Conservation (phyloP, 2,329 filamentous ascomycete genomes). For the Sporothrix curviconia region DNA sequence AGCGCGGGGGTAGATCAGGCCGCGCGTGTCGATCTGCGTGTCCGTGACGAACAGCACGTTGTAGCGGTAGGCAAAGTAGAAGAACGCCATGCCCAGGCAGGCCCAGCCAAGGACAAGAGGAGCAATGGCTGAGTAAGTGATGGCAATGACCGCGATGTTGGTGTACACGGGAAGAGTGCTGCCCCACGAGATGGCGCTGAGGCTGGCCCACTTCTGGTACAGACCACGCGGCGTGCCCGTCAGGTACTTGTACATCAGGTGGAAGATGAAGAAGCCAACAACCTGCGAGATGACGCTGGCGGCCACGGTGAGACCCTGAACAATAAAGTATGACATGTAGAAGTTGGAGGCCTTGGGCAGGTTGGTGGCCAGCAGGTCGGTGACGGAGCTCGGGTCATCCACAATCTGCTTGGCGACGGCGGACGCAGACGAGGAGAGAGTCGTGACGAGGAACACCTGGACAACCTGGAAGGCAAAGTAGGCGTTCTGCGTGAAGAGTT, state of each 20-base stretch:
- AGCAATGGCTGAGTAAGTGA: conserved; percentile 78
- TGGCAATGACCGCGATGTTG: conserved; percentile 70
- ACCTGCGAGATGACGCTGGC: conserved; percentile 66
- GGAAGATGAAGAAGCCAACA: conserved; percentile 65
- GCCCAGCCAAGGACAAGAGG: conserved; percentile 81
- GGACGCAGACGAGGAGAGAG: conserved; percentile 72
- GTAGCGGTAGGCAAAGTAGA: conserved; percentile 84
- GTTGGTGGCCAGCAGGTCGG: conserved; percentile 61
- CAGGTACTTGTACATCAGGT: conserved; percentile 65
- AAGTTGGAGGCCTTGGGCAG: conserved; percentile 86
- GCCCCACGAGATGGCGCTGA: conserved; percentile 75
- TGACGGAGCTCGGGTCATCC: conserved; percentile 53
- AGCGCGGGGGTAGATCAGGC: conserved; percentile 82
- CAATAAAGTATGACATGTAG: conserved; percentile 89
- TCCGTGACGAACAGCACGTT: conserved; percentile 79
- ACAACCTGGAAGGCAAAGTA: conserved; percentile 87
- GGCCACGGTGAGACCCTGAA: conserved; percentile 80
- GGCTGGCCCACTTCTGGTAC: conserved; percentile 68
- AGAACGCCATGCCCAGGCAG: conserved; percentile 66
- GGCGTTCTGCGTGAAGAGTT: conserved; percentile 82
- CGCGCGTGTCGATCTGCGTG: conserved; percentile 77
- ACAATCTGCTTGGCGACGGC: conserved; percentile 59
- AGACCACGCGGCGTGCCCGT: conserved; percentile 74
- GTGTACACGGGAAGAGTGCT: conserved; percentile 76
- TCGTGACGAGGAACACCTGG: conserved; percentile 81